phyloP scores from a whole-genome alignment of 2,329 filamentous ascomycete genomes.

The Calonectria naviculata region DNA sequence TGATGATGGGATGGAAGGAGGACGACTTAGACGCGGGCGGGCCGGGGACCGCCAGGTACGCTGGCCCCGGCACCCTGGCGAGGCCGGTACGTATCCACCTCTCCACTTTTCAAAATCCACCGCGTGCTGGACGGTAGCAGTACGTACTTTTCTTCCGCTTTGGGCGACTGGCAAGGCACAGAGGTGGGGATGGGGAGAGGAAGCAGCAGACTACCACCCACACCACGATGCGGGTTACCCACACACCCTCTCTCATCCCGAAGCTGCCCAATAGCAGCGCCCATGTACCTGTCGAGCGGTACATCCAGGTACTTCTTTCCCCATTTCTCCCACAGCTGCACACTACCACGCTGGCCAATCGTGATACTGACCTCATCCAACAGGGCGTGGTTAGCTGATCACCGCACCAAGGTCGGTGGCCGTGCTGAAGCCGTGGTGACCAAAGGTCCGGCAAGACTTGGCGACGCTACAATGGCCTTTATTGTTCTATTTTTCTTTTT shows the following conservation, averaged over 20 bases:
- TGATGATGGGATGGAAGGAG: slow-evolving; percentile 34
- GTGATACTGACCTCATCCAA: slow-evolving; percentile 1
- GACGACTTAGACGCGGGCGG: slow-evolving; percentile 38
- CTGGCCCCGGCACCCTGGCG: slow-evolving; percentile 5
- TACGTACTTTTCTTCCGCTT: slow-evolving; percentile 17
- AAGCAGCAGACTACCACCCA: slow-evolving; percentile 14
- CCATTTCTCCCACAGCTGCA: not conserved
- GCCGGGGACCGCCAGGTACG: slow-evolving; percentile 22
- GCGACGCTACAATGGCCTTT: not conserved
- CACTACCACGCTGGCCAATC: slow-evolving; percentile 8
- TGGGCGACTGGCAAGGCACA: not conserved
- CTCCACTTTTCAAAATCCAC: slow-evolving; percentile 6
- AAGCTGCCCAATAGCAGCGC: slow-evolving; percentile 4
- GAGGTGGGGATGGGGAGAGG: slow-evolving; percentile 13
- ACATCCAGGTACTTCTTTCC: slow-evolving; percentile 13
- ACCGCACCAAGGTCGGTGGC: not conserved
- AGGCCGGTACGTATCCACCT: slow-evolving; percentile 21
- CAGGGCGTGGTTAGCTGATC: not conserved
- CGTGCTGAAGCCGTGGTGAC: not conserved
- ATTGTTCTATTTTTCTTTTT: slow-evolving; percentile 7
- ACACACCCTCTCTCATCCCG: slow-evolving; percentile 12
- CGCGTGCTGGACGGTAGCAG: not conserved
- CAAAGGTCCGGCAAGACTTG: not conserved
- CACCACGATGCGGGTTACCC: slow-evolving; percentile 1
- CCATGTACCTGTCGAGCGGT: slow-evolving; percentile 20